These are phyloP conservation scores for Penicillium soppii DNA, from an alignment of 495 filamentous ascomycete genomes.

Conservation along the genomic window DNA sequence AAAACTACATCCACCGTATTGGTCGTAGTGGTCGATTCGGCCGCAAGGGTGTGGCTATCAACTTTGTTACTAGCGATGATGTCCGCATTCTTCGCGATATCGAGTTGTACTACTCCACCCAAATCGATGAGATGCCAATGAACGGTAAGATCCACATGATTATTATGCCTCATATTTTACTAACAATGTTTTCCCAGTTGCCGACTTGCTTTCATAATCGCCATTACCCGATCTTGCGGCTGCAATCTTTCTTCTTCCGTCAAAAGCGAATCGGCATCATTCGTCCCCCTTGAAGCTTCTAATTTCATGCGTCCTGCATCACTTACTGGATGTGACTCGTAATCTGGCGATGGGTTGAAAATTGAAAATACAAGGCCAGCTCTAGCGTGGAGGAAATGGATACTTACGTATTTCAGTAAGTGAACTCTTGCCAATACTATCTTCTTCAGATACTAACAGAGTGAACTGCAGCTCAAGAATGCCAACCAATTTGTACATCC, in stretches of 20 bases:
- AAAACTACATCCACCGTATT: constrained; percentile 99
- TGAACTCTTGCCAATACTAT: background rate
- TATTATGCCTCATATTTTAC: background rate
- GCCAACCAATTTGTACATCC: constrained; percentile 10
- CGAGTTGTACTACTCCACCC: constrained; percentile 94
- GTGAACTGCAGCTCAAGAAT: constrained; percentile 13
- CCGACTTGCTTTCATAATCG: constrained; percentile 46
- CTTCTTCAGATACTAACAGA: background rate
- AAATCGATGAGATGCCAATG: constrained; percentile 99
- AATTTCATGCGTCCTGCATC: background rate
- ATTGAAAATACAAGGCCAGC: constrained; percentile 11
- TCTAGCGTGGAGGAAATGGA: constrained; percentile 42
- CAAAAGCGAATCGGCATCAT: constrained; percentile 10
- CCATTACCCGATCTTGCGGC: background rate
- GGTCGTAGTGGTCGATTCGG: constrained; percentile 95
- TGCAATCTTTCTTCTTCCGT: constrained; percentile 5
- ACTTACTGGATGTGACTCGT: background rate
- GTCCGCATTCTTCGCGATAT: constrained; percentile 97
- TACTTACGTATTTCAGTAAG: constrained; percentile 27
- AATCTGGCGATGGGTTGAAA: background rate
- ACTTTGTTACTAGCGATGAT: constrained; percentile 97
- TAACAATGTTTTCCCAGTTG: constrained; percentile 29
- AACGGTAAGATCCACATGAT: constrained; percentile 55
- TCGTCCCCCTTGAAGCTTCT: background rate
- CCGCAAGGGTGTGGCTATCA: constrained; percentile 98